phyloP scores from a whole-genome alignment of 108 stramenopile genomes.

The Skeletonema tropicum region DNA sequence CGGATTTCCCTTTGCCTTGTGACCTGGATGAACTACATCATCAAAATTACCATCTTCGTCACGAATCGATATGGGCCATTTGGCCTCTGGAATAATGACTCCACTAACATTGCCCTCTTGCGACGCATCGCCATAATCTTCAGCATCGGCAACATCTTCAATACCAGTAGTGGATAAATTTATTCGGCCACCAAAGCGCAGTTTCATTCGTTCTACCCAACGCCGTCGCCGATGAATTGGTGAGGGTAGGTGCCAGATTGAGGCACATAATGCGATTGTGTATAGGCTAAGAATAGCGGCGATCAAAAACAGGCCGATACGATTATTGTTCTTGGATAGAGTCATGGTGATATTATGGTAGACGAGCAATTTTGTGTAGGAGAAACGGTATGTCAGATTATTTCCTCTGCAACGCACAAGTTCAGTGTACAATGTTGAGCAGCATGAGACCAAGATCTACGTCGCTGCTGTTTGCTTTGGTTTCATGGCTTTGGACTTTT shows the following conservation, averaged over 20 bases:
- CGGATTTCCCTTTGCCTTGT: conserved; percentile 50
- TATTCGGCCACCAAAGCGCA: conserved; percentile 27
- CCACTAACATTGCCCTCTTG: background rate
- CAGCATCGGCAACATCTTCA: conserved; percentile 19
- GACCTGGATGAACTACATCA: conserved; percentile 72
- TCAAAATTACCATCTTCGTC: conserved; percentile 69
- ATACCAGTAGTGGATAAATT: conserved; percentile 34
- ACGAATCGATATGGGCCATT: conserved; percentile 72
- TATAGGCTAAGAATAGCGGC: conserved; percentile 28
- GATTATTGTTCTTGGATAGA: conserved; percentile 24
- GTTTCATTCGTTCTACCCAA: conserved; percentile 15
- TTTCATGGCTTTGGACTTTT: too few relatives aligned
- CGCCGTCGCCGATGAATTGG: conserved; percentile 29
- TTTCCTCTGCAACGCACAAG: too few relatives aligned
- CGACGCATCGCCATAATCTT: background rate
- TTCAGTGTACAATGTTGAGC: too few relatives aligned
- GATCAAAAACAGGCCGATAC: conserved; percentile 32
- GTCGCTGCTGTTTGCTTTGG: too few relatives aligned
- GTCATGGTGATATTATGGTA: background rate
- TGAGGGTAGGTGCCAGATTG: conserved; percentile 41
- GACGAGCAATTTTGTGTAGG: background rate
- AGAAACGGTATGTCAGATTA: too few relatives aligned
- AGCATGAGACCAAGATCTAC: too few relatives aligned
- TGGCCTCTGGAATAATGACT: conserved; percentile 50
- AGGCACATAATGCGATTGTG: conserved; percentile 29